Evolutionary conservation across 768 basidiomycete species (phyloP).

Genomic region (Lactifluus volemus): DNA sequence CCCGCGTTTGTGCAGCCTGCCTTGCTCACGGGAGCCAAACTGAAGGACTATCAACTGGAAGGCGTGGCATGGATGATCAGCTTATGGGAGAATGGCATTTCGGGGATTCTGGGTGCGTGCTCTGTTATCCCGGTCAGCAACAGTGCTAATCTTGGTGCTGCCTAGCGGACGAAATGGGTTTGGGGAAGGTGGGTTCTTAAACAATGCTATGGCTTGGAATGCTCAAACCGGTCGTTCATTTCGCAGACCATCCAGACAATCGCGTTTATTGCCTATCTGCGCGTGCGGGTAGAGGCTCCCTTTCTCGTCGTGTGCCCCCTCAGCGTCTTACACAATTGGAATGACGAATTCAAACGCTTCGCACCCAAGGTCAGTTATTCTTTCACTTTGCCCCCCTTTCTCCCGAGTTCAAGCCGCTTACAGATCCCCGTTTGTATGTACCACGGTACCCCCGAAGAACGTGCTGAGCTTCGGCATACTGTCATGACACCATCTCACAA

Average conservation of each 20-base stretch:
- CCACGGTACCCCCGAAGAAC: slow-evolving; percentile 75
- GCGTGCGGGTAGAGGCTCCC: slow-evolving; percentile 61
- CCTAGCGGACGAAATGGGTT: slow-evolving; percentile 88
- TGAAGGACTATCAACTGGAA: slow-evolving; percentile 89
- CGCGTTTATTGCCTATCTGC: slow-evolving; percentile 84
- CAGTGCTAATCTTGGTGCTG: not conserved
- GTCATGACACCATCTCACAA: not conserved
- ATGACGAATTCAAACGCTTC: slow-evolving; percentile 75
- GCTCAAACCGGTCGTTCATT: not conserved
- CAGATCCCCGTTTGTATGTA: slow-evolving; percentile 88
- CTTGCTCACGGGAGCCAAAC: slow-evolving; percentile 72
- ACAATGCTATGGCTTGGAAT: not conserved
- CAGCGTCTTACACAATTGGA: slow-evolving; percentile 90
- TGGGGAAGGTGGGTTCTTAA: slow-evolving; percentile 56
- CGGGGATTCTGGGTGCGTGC: slow-evolving; percentile 60
- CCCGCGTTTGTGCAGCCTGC: slow-evolving; percentile 56
- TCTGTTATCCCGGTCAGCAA: not conserved
- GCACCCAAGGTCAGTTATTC: slow-evolving; percentile 54
- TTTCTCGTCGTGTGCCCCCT: slow-evolving; percentile 90
- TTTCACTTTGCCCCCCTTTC: not conserved
- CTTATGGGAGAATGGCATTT: slow-evolving; percentile 76
- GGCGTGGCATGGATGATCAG: slow-evolving; percentile 95
- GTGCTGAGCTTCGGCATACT: slow-evolving; percentile 57
- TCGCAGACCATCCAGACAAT: slow-evolving; percentile 88
- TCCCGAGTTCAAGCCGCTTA: not conserved